These are phyloP conservation scores for Hippophae rhamnoides DNA, from an alignment of 306 rosid species.

Conservation along the genomic window DNA sequence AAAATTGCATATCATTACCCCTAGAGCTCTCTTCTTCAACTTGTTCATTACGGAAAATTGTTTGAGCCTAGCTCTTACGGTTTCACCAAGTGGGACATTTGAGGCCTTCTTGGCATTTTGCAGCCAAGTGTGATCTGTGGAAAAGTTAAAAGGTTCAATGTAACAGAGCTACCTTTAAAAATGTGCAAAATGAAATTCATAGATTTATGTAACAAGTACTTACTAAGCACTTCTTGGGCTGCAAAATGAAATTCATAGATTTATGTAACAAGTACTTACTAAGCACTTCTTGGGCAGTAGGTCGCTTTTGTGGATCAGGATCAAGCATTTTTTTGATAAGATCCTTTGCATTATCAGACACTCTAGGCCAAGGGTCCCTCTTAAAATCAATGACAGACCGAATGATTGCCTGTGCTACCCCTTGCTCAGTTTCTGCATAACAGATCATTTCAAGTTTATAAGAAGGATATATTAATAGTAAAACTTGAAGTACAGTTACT, in stretches of 20 bases:
- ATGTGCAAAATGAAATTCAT: not conserved
- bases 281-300: slow-evolving; percentile 41
- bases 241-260: slow-evolving; percentile 1
- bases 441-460: not conserved
- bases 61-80: slow-evolving; percentile 50
- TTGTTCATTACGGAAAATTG: slow-evolving; percentile 59
- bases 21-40: slow-evolving; percentile 49
- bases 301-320: slow-evolving; percentile 36
- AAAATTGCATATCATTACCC: slow-evolving; percentile 27
- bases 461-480: slow-evolving; percentile 4
- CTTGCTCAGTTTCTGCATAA: slow-evolving; percentile 48
- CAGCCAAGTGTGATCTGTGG: slow-evolving; percentile 48
- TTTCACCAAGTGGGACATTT: slow-evolving; percentile 51
- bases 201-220: slow-evolving; percentile 1
- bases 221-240: slow-evolving; percentile 44
- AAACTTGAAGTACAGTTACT: not conserved
- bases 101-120: slow-evolving; percentile 55
- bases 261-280: slow-evolving; percentile 17
- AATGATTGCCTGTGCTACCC: slow-evolving; percentile 50
- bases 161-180: not conserved
- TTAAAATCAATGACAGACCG: slow-evolving; percentile 41
- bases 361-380: slow-evolving; percentile 53
- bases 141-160: not conserved
- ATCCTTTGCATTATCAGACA: slow-evolving; percentile 40
- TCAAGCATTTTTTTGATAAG: slow-evolving; percentile 44